phyloP scores from a whole-genome alignment of 768 basidiomycete species.

The Gymnopilus dilepis region DNA sequence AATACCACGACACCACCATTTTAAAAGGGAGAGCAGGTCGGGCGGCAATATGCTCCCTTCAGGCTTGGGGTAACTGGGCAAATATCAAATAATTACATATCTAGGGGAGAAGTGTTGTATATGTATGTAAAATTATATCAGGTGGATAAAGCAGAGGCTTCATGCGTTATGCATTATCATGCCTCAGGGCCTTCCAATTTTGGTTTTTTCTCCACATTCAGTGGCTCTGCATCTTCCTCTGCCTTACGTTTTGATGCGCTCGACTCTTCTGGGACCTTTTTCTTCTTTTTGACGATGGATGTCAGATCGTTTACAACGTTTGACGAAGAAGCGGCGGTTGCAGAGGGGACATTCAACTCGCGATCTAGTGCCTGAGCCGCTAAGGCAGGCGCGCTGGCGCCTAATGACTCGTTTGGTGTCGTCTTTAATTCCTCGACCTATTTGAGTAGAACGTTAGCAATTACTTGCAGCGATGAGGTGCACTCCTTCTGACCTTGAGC shows the following conservation, averaged over 20 bases:
- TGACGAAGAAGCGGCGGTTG: conserved; percentile 36
- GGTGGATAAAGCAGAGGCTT: conserved; percentile 19
- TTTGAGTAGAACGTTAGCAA: neutral
- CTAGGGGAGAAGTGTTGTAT: conserved; percentile 8
- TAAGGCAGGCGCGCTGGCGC: conserved; percentile 67
- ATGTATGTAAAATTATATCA: conserved; percentile 19
- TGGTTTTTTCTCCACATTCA: conserved; percentile 67
- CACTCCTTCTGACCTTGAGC: conserved; percentile 62
- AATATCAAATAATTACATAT: neutral
- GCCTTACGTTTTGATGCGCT: conserved; percentile 70
- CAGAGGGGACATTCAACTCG: conserved; percentile 60
- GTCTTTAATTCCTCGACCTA: conserved; percentile 93
- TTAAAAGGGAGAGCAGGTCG: conserved; percentile 13
- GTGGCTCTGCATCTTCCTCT: conserved; percentile 55
- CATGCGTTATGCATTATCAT: no score
- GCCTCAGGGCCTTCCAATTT: conserved; percentile 50
- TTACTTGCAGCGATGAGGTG: neutral
- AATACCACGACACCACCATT: conserved; percentile 52
- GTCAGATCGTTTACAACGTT: conserved; percentile 82
- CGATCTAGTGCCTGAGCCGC: conserved; percentile 74
- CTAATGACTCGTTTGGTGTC: conserved; percentile 64
- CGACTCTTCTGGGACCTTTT: conserved; percentile 52
- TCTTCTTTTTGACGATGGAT: conserved; percentile 88
- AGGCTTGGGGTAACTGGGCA: neutral
- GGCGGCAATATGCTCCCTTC: neutral